A percentile compares a stretch with the other conserved stretches of the same genome.
Conservation (phyloP, 2,329 filamentous ascomycete species). For the Beauveria brongniartii region DNA sequence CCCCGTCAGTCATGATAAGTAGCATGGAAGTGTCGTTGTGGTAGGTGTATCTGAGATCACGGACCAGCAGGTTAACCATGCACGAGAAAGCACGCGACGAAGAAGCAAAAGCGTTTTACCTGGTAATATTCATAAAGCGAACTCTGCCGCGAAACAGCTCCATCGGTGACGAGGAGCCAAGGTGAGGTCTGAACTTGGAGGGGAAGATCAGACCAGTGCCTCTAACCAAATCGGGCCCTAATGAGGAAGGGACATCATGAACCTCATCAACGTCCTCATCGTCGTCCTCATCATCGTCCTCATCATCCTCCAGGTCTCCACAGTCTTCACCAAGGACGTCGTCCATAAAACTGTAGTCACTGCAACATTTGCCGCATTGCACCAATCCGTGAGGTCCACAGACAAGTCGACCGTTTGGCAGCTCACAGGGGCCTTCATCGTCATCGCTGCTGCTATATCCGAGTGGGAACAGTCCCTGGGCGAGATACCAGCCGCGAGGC, state of each 20-base stretch:
- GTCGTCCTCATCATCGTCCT: not conserved
- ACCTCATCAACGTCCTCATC: not conserved
- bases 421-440: constrained; percentile 25
- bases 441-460: constrained; percentile 21
- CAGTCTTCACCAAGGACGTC: constrained; percentile 17
- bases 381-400: constrained; percentile 26
- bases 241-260: not conserved
- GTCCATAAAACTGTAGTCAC: constrained; percentile 29
- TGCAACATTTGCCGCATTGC: constrained; percentile 24
- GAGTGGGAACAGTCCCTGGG: constrained; percentile 11
- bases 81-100: not conserved
- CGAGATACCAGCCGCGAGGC: constrained; percentile 13
- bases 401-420: constrained; percentile 28
- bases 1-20: constrained; percentile 39
- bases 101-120: constrained; percentile 14
- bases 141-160: constrained; percentile 19
- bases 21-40: constrained; percentile 20
- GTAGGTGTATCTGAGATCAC: constrained; percentile 23
- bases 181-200: constrained; percentile 15
- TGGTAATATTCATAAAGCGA: constrained; percentile 7
- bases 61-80: constrained; percentile 3
- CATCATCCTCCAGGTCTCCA: constrained; percentile 10
- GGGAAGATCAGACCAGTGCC: constrained; percentile 19
- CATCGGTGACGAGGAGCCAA: constrained; percentile 11
- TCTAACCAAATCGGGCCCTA: not conserved